Evolutionary conservation across 108 stramenopile species (phyloP).

Genomic region (Nannochloropsis gaditana): DNA sequence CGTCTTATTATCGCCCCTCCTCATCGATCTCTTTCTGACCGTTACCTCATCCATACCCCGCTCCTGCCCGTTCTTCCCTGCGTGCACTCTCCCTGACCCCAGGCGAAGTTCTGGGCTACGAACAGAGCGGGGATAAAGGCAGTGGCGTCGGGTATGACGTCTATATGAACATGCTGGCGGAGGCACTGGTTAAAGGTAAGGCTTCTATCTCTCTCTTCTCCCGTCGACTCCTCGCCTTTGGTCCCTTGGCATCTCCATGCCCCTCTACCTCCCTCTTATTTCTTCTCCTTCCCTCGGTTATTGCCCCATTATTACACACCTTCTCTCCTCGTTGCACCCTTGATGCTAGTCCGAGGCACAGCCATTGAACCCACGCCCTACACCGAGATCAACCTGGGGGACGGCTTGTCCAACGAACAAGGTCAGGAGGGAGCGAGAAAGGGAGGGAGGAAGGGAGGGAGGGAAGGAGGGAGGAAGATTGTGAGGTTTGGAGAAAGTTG

Average conservation of each 20-base stretch:
- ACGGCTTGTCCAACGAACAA: not conserved
- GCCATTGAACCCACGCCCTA: not conserved
- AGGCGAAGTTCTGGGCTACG: slow-evolving; percentile 61
- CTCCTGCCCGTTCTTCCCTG: not conserved
- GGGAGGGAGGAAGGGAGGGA: not conserved
- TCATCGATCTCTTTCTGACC: no score
- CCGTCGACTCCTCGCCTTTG: not conserved
- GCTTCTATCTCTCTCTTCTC: not conserved
- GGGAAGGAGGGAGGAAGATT: no score
- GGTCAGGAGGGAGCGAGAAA: not conserved
- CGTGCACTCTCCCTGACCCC: not conserved
- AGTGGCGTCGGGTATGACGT: slow-evolving; percentile 82
- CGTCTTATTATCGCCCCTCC: not conserved
- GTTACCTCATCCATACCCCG: not conserved
- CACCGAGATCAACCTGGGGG: not conserved
- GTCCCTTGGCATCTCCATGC: not conserved
- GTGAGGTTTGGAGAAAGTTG: no score
- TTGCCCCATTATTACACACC: no score
- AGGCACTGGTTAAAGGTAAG: slow-evolving; percentile 43
- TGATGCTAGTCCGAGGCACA: not conserved
- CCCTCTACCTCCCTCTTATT: not conserved
- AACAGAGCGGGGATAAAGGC: slow-evolving; percentile 81
- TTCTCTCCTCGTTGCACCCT: no score
- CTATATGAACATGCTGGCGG: slow-evolving; percentile 87
- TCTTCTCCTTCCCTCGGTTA: not conserved